Percentiles rank a stretch among this genome's conserved stretches.
These are phyloP conservation scores for Vitis rotundifolia DNA, from an alignment of 164 flowering plant genomes.

Conservation along the genomic window DNA sequence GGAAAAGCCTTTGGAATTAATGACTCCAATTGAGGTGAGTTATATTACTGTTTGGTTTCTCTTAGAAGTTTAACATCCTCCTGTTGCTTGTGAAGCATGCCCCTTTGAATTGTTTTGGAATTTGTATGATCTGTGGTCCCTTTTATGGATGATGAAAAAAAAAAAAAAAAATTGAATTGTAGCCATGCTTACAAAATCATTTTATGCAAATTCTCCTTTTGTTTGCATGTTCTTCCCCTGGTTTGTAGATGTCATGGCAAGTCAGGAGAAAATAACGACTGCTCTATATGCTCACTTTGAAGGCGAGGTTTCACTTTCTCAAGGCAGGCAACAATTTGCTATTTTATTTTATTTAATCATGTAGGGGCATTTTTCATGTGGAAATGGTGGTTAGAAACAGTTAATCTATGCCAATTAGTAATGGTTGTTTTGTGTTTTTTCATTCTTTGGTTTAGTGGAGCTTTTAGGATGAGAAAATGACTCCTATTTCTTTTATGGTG, in stretches of 20 bases:
- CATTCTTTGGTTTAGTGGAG: background rate
- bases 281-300: constrained; percentile 78
- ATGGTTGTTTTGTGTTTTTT: constrained; percentile 2
- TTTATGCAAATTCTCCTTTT: constrained; percentile 63
- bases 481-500: background rate
- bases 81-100: constrained; percentile 6
- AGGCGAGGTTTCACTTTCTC: constrained; percentile 77
- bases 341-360: constrained; percentile 42
- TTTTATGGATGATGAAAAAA: constrained; percentile 30
- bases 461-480: background rate
- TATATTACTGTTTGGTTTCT: constrained; percentile 2
- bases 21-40: constrained; percentile 90
- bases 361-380: constrained; percentile 23
- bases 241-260: constrained; percentile 85
- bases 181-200: constrained; percentile 34
- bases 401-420: constrained; percentile 15
- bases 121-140: constrained; percentile 13
- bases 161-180: constrained; percentile 6
- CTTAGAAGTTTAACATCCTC: constrained; percentile 3
- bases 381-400: constrained; percentile 21
- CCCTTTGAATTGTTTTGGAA: constrained; percentile 22
- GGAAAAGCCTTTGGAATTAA: constrained; percentile 46
- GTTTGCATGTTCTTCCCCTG: constrained; percentile 75
- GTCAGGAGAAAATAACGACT: constrained; percentile 66
- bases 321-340: constrained; percentile 76